Conservation (phyloP, 192 early-diverging fungal species). For the Geosiphon pyriformis region DNA sequence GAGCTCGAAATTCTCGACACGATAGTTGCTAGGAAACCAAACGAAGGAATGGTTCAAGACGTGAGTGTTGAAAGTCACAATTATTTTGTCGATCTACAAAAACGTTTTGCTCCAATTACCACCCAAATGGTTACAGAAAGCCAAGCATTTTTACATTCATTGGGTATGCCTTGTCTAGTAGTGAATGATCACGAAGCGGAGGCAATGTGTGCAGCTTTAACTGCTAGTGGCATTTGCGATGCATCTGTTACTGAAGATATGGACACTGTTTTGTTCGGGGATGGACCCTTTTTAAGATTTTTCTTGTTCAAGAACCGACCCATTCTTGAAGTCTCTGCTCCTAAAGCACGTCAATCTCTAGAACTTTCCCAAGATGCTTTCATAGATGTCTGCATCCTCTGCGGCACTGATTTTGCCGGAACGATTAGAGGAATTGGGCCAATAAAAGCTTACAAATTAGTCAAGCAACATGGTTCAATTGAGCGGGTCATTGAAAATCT, state of each 20-base stretch:
- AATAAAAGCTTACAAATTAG: conserved; percentile 50
- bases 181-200: conserved; percentile 54
- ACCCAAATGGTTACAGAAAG: conserved; percentile 40
- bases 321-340: conserved; percentile 48
- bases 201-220: conserved; percentile 58
- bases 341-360: conserved; percentile 39
- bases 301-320: conserved; percentile 28
- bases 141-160: conserved; percentile 36
- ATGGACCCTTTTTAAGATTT: conserved; percentile 45
- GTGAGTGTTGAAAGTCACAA: conserved; percentile 11
- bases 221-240: conserved; percentile 39
- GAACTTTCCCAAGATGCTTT: conserved; percentile 49
- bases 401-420: conserved; percentile 69
- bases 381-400: conserved; percentile 69
- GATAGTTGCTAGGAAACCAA: neutral
- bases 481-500: conserved; percentile 46
- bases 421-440: conserved; percentile 63
- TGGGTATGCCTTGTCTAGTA: conserved; percentile 48
- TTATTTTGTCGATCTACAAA: conserved; percentile 29
- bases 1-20: conserved; percentile 2
- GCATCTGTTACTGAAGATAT: conserved; percentile 63
- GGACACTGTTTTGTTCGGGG: conserved; percentile 50
- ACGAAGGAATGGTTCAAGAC: neutral
- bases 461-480: conserved; percentile 55
- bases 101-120: conserved; percentile 50